These are phyloP conservation scores for Auriscalpium vulgare DNA, from an alignment of 768 basidiomycete genomes.

Conservation along the genomic window DNA sequence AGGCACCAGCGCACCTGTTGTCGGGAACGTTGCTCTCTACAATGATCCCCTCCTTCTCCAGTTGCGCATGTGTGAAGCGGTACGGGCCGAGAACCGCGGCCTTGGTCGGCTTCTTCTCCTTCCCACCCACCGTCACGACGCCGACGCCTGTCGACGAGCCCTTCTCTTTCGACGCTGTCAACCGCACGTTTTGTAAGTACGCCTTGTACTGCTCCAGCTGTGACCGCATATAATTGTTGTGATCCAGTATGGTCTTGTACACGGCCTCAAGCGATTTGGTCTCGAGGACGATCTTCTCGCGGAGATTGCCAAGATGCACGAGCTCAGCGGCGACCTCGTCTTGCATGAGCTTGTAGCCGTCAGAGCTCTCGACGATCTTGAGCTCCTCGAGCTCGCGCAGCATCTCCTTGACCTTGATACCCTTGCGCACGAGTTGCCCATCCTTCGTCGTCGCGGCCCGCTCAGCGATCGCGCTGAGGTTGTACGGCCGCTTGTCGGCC, in stretches of 20 bases:
- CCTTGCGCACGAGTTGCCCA: conserved; percentile 87
- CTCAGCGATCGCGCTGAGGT: conserved; percentile 85
- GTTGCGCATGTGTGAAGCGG: conserved; percentile 93
- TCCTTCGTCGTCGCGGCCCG: conserved; percentile 97
- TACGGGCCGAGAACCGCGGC: conserved; percentile 88
- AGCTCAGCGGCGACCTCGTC: conserved; percentile 96
- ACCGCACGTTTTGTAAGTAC: conserved; percentile 94
- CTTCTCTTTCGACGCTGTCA: conserved; percentile 84
- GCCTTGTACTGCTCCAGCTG: conserved; percentile 99
- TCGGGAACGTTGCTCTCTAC: conserved; percentile 99
- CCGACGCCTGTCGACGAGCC: conserved; percentile 84
- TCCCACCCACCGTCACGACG: conserved; percentile 91
- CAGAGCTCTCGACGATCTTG: conserved; percentile 71
- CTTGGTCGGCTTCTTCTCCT: conserved; percentile 90
- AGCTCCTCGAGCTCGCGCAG: conserved; percentile 89
- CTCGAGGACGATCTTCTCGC: conserved; percentile 92
- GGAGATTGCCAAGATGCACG: conserved; percentile 89
- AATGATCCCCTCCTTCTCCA: conserved; percentile 99
- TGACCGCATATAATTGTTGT: conserved; percentile 92
- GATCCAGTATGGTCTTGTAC: conserved; percentile 99
- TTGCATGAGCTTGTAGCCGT: conserved; percentile 92
- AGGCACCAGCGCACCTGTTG: conserved; percentile 59
- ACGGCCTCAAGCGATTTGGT: conserved; percentile 91
- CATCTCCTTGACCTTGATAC: conserved; percentile 99
- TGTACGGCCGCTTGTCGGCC: conserved; percentile 80